Percentiles rank a stretch among this genome's conserved stretches.
Conservation (phyloP, 371 early-diverging fungal genomes). For the Rhizopus delemar region DNA sequence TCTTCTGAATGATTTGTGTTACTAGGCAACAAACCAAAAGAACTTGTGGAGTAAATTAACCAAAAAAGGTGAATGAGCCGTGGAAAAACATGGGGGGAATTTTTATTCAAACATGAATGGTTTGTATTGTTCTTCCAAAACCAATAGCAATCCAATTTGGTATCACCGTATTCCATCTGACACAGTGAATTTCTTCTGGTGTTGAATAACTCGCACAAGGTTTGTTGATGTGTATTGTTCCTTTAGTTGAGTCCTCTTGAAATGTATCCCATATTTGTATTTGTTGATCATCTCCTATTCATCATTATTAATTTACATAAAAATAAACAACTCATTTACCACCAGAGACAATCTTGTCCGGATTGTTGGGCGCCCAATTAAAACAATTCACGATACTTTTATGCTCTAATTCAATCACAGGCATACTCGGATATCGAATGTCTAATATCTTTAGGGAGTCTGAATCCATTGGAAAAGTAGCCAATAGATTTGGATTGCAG, state of each 20-base stretch:
- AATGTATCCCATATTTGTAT: constrained; percentile 83
- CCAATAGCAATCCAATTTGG: constrained; percentile 80
- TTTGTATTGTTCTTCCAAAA: constrained; percentile 65
- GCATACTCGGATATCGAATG: constrained; percentile 86
- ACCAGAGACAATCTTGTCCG: constrained; percentile 72
- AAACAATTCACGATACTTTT: constrained; percentile 72
- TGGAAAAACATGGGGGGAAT: neutral
- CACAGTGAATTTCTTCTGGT: constrained; percentile 66
- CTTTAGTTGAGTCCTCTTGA: constrained; percentile 22
- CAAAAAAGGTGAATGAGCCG: too few species aligned
- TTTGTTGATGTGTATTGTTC: constrained; percentile 46
- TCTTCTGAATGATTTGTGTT: too few species aligned
- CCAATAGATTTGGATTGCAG: constrained; percentile 85
- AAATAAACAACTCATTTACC: constrained; percentile 39
- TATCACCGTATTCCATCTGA: constrained; percentile 67
- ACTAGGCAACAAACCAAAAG: too few species aligned
- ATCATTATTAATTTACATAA: neutral
- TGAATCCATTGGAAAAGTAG: constrained; percentile 87
- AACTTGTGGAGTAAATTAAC: too few species aligned
- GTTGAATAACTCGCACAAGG: constrained; percentile 74
- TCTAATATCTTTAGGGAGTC: constrained; percentile 81
- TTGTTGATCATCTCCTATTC: constrained; percentile 70
- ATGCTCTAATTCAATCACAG: constrained; percentile 86
- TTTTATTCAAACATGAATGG: constrained; percentile 46
- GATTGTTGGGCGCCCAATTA: constrained; percentile 78